These are phyloP conservation scores for Colletotrichum orchidophilum DNA, from an alignment of 2,329 filamentous ascomycete genomes.

Conservation along the genomic window DNA sequence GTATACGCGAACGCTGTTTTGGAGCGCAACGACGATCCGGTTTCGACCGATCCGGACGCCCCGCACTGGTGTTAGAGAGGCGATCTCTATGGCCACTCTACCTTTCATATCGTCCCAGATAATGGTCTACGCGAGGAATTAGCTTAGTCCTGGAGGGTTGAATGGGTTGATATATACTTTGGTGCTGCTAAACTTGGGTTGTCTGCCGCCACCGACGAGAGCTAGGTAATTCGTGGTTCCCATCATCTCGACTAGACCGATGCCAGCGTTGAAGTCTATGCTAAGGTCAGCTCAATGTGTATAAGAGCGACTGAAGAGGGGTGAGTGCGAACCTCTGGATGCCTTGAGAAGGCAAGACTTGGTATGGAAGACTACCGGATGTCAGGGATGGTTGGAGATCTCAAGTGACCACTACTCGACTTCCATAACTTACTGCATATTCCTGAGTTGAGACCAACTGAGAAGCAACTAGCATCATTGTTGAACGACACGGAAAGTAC, in stretches of 20 bases:
- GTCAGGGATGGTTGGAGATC: conserved; percentile 37
- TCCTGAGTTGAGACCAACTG: conserved; percentile 85
- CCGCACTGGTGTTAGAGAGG: conserved; percentile 82
- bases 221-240: conserved; percentile 87
- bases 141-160: not conserved
- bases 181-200: conserved; percentile 86
- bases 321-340: conserved; percentile 51
- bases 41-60: conserved; percentile 77
- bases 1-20: conserved; percentile 85
- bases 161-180: conserved; percentile 63
- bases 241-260: conserved; percentile 87
- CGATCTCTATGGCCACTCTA: conserved; percentile 77
- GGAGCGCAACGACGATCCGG: conserved; percentile 81
- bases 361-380: conserved; percentile 72
- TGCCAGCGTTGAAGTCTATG: conserved; percentile 80
- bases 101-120: conserved; percentile 92
- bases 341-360: conserved; percentile 76
- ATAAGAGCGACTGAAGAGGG: not conserved
- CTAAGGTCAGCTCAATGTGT: not conserved
- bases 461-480: conserved; percentile 83
- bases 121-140: conserved; percentile 64
- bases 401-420: not conserved
- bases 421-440: conserved; percentile 75
- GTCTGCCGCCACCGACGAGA: conserved; percentile 86
- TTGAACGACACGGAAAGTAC: conserved; percentile 91